Evolutionary conservation across 148 eudicot genomes (phyloP).

Genomic region (Chenopodium quinoa): DNA sequence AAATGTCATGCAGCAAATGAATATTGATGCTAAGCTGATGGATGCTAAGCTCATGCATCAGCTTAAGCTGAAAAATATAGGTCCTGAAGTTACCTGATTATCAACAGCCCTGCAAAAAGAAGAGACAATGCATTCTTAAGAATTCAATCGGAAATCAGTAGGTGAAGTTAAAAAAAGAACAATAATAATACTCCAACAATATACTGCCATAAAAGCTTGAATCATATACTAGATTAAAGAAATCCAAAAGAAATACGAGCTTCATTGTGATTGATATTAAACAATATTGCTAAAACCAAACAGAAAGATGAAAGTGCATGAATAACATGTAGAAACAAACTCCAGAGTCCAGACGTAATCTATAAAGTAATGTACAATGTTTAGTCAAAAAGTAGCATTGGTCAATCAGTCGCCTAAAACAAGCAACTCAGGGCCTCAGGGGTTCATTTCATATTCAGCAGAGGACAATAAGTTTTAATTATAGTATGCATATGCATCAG

Average conservation of each 20-base stretch:
- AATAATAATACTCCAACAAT: neutral
- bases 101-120: constrained; percentile 83
- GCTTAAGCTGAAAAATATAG: neutral
- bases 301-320: neutral
- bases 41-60: constrained; percentile 9
- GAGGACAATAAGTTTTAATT: neutral
- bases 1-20: neutral
- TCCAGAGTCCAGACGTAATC: neutral
- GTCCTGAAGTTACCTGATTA: constrained; percentile 63
- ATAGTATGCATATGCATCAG: neutral
- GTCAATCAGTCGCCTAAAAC: neutral
- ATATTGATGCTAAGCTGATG: neutral
- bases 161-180: neutral
- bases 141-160: neutral
- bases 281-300: neutral
- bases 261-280: neutral
- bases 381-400: neutral
- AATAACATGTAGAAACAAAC: neutral
- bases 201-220: neutral
- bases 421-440: neutral
- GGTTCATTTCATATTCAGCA: neutral
- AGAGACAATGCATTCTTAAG: constrained; percentile 20
- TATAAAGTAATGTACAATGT: neutral
- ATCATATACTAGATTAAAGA: neutral
- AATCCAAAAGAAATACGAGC: neutral